A percentile compares a stretch with the other conserved stretches of the same genome.
These are phyloP conservation scores for Viola odorata DNA, from an alignment of 345 rosid species.

Conservation along the genomic window DNA sequence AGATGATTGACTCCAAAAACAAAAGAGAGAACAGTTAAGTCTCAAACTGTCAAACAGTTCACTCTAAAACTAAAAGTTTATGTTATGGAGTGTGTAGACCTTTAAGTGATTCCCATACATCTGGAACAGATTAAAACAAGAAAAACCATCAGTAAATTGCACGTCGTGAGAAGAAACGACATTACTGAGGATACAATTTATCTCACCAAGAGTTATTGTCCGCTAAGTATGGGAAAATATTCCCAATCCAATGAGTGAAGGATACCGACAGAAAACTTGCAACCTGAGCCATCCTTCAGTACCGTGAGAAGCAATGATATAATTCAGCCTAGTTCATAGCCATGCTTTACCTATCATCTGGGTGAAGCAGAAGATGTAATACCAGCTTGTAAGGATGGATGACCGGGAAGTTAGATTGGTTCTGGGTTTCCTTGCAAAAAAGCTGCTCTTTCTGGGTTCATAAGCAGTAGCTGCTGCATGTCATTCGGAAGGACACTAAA, in stretches of 20 bases:
- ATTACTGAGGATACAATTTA: slow-evolving; percentile 3
- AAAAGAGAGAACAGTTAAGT: neutral
- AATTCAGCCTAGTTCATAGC: slow-evolving; percentile 10
- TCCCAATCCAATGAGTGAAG: slow-evolving; percentile 15
- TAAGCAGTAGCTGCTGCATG: slow-evolving; percentile 79
- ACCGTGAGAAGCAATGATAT: slow-evolving; percentile 19
- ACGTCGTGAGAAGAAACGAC: slow-evolving; percentile 2
- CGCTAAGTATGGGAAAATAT: slow-evolving; percentile 15
- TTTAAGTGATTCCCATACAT: neutral
- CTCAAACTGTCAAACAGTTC: neutral
- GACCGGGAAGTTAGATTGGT: slow-evolving; percentile 24
- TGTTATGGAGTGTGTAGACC: neutral
- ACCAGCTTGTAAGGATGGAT: slow-evolving; percentile 23
- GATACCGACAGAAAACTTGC: slow-evolving; percentile 9
- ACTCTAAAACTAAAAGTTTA: too few species aligned
- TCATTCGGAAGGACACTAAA: slow-evolving; percentile 72
- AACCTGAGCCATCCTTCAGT: slow-evolving; percentile 8
- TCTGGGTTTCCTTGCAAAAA: slow-evolving; percentile 47
- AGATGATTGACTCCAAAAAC: slow-evolving; percentile 1
- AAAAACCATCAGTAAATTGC: slow-evolving; percentile 3
- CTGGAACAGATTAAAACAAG: slow-evolving; percentile 13
- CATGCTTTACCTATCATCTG: slow-evolving; percentile 5
- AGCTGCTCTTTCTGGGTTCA: slow-evolving; percentile 76
- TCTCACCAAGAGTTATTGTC: slow-evolving; percentile 26
- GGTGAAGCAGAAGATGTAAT: slow-evolving; percentile 21